Conservation (phyloP, 1,284 basidiomycete genomes). For the Blastosporella zonata region DNA sequence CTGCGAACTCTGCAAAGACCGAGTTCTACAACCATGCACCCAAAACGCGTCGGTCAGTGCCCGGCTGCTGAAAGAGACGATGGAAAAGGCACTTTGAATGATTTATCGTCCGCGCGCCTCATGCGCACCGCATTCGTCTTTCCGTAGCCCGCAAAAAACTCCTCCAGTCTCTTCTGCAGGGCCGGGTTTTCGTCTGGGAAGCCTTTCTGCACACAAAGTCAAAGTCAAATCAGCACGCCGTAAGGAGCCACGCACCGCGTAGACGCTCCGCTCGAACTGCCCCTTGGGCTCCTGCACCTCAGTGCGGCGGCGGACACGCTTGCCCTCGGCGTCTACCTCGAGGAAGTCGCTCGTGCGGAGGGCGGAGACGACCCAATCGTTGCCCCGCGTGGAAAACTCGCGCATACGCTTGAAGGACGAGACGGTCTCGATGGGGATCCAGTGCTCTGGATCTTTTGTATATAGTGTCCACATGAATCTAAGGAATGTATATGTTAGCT, state of each 20-base stretch:
- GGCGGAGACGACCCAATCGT: slow-evolving; percentile 64
- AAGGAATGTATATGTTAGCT: background rate
- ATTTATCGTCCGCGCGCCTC: slow-evolving; percentile 74
- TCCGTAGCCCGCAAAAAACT: slow-evolving; percentile 84
- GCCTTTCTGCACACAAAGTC: slow-evolving; percentile 69
- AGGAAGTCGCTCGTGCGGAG: slow-evolving; percentile 66
- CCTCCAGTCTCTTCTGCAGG: slow-evolving; percentile 77
- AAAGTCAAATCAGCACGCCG: background rate
- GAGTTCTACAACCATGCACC: slow-evolving; percentile 85
- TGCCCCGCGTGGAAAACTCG: slow-evolving; percentile 60
- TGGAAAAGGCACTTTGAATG: slow-evolving; percentile 68
- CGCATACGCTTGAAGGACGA: slow-evolving; percentile 97
- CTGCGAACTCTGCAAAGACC: slow-evolving; percentile 89
- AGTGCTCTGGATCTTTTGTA: slow-evolving; percentile 77
- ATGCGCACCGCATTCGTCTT: slow-evolving; percentile 84
- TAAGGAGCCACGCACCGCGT: slow-evolving; percentile 62
- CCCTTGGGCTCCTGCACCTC: slow-evolving; percentile 73
- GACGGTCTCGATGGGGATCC: slow-evolving; percentile 87
- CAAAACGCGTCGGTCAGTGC: too few relatives aligned
- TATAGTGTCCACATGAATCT: slow-evolving; percentile 96
- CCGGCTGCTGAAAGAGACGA: background rate
- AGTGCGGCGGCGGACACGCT: slow-evolving; percentile 70
- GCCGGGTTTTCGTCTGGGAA: slow-evolving; percentile 75
- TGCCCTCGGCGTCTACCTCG: slow-evolving; percentile 74
- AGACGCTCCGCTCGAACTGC: slow-evolving; percentile 77